Evolutionary conservation across 2,329 filamentous ascomycete genomes (phyloP).

Genomic region (Penicillium griseofulvum): DNA sequence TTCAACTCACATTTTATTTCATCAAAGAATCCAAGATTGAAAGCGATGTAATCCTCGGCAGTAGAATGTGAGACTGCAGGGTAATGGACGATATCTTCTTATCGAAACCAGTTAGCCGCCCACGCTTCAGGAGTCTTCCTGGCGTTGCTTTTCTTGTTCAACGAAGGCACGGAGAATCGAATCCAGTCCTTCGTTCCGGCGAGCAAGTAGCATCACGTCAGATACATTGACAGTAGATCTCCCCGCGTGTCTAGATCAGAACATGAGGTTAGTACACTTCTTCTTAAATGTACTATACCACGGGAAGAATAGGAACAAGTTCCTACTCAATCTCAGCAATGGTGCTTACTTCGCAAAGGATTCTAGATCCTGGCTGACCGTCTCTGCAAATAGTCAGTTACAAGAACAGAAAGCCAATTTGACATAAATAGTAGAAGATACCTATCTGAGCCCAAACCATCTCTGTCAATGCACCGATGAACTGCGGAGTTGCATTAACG

Average conservation of each 20-base stretch:
- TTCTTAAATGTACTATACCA: neutral
- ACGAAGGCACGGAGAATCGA: constrained; percentile 59
- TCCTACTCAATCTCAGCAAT: neutral
- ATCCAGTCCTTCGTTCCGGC: constrained; percentile 82
- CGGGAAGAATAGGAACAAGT: neutral
- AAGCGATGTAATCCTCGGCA: neutral
- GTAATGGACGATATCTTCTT: neutral
- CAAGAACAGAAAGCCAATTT: neutral
- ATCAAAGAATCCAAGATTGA: neutral
- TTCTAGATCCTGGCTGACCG: constrained; percentile 60
- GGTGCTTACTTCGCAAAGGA: constrained; percentile 55
- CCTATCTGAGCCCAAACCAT: constrained; percentile 85
- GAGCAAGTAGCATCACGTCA: constrained; percentile 81
- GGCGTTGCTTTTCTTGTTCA: constrained; percentile 28
- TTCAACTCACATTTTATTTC: neutral
- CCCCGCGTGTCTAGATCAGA: constrained; percentile 69
- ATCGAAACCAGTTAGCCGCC: neutral
- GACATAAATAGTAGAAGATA: constrained; percentile 40
- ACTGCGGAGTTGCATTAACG: constrained; percentile 86
- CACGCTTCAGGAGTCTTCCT: constrained; percentile 23
- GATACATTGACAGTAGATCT: constrained; percentile 76
- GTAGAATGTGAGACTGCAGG: neutral
- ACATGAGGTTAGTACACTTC: constrained; percentile 12
- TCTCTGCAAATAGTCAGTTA: constrained; percentile 42
- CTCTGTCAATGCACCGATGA: constrained; percentile 81